A percentile compares a stretch with the other conserved stretches of the same genome.
Evolutionary conservation across 306 rosid genomes (phyloP).

Genomic region (Citrullus colocynthis): DNA sequence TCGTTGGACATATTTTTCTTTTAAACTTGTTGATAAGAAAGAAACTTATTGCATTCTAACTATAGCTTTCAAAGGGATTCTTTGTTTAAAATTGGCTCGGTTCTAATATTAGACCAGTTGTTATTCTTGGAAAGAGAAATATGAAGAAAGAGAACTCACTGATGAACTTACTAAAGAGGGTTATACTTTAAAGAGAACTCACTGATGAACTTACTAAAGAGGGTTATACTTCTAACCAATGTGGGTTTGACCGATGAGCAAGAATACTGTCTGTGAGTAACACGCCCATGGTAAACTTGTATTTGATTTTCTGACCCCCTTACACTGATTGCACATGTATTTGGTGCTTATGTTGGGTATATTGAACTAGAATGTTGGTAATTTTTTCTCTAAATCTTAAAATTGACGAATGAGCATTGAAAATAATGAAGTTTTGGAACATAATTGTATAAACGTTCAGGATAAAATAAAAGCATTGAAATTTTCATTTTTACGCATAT

Average conservation of each 20-base stretch:
- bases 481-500: background rate
- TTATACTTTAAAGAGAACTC: background rate
- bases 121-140: background rate
- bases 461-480: background rate
- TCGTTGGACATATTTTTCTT: background rate
- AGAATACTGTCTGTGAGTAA: background rate
- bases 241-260: no score
- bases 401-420: background rate
- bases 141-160: background rate
- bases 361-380: background rate
- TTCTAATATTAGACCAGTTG: background rate
- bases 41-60: background rate
- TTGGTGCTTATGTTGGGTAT: background rate
- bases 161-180: background rate
- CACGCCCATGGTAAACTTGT: background rate
- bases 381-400: background rate
- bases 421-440: background rate
- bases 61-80: background rate
- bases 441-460: background rate
- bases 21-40: background rate
- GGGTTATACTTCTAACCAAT: no score
- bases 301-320: background rate
- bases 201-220: background rate
- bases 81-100: background rate
- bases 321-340: background rate